Conservation (phyloP, 805 yeast genomes). For the Isabelozyma pseudorhagii region DNA sequence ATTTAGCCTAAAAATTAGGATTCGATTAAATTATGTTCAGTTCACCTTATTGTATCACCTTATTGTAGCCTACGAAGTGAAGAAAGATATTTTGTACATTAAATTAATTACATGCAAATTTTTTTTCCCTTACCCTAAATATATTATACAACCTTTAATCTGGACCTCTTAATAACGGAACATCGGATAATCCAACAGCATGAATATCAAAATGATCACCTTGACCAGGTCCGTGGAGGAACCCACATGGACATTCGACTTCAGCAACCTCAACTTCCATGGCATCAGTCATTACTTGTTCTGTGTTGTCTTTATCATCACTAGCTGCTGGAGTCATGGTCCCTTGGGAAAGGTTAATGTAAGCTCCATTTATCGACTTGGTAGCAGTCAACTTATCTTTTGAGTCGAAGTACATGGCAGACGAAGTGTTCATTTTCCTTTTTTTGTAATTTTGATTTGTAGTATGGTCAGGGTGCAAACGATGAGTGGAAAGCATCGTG, state of each 20-base stretch:
- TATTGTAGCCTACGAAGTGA: background rate
- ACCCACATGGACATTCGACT: conserved; percentile 24
- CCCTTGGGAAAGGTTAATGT: background rate
- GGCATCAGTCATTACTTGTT: background rate
- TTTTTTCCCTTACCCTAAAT: background rate
- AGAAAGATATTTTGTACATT: background rate
- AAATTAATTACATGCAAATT: background rate
- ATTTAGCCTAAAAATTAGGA: background rate
- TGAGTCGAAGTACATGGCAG: background rate
- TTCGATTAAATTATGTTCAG: background rate
- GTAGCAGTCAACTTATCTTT: background rate
- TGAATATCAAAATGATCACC: conserved; percentile 19
- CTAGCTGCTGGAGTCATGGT: background rate
- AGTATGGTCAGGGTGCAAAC: background rate
- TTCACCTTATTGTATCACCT: background rate
- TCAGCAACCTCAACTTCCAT: background rate
- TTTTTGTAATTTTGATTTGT: background rate
- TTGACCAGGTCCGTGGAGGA: conserved; percentile 26
- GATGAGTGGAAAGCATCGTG: background rate
- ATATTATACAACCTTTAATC: conserved; percentile 9
- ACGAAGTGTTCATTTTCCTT: background rate
- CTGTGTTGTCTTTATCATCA: background rate
- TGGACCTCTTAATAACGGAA: conserved; percentile 24
- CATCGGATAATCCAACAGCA: conserved; percentile 20
- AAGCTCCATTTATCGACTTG: background rate